Percentiles rank a stretch among this genome's conserved stretches.
Evolutionary conservation across 2,329 filamentous ascomycete genomes (phyloP).

Genomic region (Teratosphaeria nubilosa): DNA sequence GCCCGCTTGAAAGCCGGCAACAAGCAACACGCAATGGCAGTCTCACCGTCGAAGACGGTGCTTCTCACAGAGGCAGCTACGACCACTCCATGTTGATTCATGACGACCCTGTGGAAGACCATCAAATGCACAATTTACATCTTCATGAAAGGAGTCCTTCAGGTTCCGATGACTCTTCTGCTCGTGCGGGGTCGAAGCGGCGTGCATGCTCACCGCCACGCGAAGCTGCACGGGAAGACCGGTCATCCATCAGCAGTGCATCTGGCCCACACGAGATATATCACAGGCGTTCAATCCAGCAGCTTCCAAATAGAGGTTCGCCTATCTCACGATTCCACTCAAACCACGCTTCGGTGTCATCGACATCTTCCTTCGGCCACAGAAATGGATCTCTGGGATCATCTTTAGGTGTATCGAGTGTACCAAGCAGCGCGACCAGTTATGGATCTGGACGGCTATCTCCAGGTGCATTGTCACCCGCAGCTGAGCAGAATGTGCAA

Average conservation of each 20-base stretch:
- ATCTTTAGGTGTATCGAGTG: slow-evolving; percentile 45
- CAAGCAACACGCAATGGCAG: slow-evolving; percentile 30
- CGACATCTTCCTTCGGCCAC: slow-evolving; percentile 52
- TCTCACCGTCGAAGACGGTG: slow-evolving; percentile 31
- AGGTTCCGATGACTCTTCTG: slow-evolving; percentile 33
- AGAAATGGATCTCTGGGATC: slow-evolving; percentile 55
- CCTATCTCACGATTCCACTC: slow-evolving; percentile 45
- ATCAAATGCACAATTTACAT: slow-evolving; percentile 40
- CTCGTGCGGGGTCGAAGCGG: slow-evolving; percentile 50
- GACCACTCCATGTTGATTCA: slow-evolving; percentile 48
- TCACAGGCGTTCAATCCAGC: slow-evolving; percentile 46
- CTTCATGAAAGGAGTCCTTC: slow-evolving; percentile 44
- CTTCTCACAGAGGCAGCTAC: slow-evolving; percentile 52
- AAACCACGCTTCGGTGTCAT: slow-evolving; percentile 53
- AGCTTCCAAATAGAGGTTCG: slow-evolving; percentile 45
- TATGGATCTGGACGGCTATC: slow-evolving; percentile 53
- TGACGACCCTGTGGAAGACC: slow-evolving; percentile 46
- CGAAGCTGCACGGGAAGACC: slow-evolving; percentile 41
- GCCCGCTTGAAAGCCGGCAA: slow-evolving; percentile 15
- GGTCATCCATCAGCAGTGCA: slow-evolving; percentile 35
- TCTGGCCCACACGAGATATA: slow-evolving; percentile 38
- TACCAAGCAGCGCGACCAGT: slow-evolving; percentile 56
- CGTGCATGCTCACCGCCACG: slow-evolving; percentile 54
- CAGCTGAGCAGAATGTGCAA: slow-evolving; percentile 42
- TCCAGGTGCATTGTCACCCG: slow-evolving; percentile 49